Conservation (phyloP, 1,284 basidiomycete species). For the Tylopilus sp. region DNA sequence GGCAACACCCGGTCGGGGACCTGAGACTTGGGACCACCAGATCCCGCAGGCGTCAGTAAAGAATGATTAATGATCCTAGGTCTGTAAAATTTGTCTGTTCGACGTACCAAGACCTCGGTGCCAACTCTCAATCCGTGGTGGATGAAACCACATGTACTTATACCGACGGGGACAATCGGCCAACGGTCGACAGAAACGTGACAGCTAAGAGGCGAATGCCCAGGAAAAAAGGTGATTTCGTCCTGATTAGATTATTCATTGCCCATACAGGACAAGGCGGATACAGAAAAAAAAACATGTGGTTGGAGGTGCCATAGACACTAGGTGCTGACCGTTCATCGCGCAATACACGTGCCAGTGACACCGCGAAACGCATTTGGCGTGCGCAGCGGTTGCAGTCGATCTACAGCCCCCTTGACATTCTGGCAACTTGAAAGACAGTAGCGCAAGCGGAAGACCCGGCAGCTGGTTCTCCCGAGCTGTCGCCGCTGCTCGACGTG, state of each 20-base stretch:
- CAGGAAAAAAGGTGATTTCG: neutral
- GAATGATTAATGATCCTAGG: neutral
- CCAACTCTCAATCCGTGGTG: neutral
- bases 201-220: neutral
- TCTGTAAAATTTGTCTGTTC: neutral
- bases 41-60: neutral
- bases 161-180: neutral
- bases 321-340: neutral
- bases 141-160: no score
- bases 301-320: neutral
- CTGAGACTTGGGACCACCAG: neutral
- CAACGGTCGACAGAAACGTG: neutral
- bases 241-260: neutral
- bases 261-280: neutral
- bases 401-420: neutral
- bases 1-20: neutral
- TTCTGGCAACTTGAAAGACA: neutral
- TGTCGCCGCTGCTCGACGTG: neutral
- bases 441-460: neutral
- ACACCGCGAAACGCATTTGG: neutral
- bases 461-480: neutral
- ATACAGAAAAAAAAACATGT: neutral
- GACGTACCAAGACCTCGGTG: neutral
- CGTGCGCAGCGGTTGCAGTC: neutral
- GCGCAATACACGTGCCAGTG: no score